phyloP scores from a whole-genome alignment of 805 yeast genomes.

The Cephaloascus albidus region DNA sequence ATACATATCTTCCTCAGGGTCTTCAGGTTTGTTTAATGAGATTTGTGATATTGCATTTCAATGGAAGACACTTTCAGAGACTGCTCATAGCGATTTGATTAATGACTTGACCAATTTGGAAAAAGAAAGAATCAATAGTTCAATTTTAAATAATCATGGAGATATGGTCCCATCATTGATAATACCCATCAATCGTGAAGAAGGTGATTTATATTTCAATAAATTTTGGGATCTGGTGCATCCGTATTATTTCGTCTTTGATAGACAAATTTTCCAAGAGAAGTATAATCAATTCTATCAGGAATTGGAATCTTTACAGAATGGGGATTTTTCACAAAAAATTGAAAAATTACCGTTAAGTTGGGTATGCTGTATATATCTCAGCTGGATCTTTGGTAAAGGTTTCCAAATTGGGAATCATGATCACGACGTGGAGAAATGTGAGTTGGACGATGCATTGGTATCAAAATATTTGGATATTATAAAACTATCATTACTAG shows the following conservation, averaged over 20 bases:
- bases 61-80: constrained; percentile 17
- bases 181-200: constrained; percentile 17
- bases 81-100: constrained; percentile 20
- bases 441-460: constrained; percentile 14
- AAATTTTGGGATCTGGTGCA: constrained; percentile 33
- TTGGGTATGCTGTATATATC: constrained; percentile 32
- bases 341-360: neutral
- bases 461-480: constrained; percentile 26
- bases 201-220: constrained; percentile 24
- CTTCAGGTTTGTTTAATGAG: constrained; percentile 18
- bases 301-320: constrained; percentile 2
- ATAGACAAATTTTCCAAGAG: constrained; percentile 17
- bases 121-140: neutral
- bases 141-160: constrained; percentile 2
- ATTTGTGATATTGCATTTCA: constrained; percentile 23
- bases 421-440: constrained; percentile 10
- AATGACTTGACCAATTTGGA: constrained; percentile 15
- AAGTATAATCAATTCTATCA: constrained; percentile 4
- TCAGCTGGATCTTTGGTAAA: constrained; percentile 34
- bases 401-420: no score
- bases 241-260: constrained; percentile 33
- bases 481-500: constrained; percentile 31
- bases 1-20: constrained; percentile 8
- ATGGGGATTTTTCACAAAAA: neutral
- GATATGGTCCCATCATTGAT: constrained; percentile 26